A percentile compares a stretch with the other conserved stretches of the same genome.
phyloP scores from a whole-genome alignment of 345 rosid species.

The Populus deltoides region DNA sequence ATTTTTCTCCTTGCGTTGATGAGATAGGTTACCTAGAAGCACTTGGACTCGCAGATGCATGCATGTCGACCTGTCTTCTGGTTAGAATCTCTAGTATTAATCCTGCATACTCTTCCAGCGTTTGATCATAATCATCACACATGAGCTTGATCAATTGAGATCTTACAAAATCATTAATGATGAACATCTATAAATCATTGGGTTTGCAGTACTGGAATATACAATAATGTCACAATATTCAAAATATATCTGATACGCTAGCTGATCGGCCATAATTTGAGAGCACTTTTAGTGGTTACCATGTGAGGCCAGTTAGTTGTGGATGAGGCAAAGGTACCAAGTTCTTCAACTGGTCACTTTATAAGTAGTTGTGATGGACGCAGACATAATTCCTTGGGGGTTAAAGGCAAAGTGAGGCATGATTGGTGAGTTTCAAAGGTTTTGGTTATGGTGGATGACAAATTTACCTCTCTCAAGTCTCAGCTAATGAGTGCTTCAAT shows the following conservation, averaged over 20 bases:
- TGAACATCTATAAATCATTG: background rate
- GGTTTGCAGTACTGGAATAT: background rate
- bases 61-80: background rate
- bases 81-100: background rate
- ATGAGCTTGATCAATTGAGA: slow-evolving; percentile 3
- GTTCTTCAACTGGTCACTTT: background rate
- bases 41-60: slow-evolving; percentile 11
- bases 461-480: background rate
- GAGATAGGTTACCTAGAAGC: slow-evolving; percentile 17
- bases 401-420: slow-evolving; percentile 3
- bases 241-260: background rate
- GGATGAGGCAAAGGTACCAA: slow-evolving; percentile 18
- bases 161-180: slow-evolving; percentile 10
- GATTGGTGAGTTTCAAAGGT: slow-evolving; percentile 8
- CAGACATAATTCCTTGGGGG: background rate
- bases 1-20: slow-evolving; percentile 14
- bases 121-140: slow-evolving; percentile 2
- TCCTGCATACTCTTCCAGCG: background rate
- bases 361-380: background rate
- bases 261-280: background rate
- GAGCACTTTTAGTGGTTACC: slow-evolving; percentile 1
- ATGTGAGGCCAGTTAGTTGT: slow-evolving; percentile 6
- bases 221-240: background rate
- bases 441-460: slow-evolving; percentile 12
- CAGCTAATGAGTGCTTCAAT: background rate